Conservation (phyloP, 2,329 filamentous ascomycete species). For the Diplodia intermedia region DNA sequence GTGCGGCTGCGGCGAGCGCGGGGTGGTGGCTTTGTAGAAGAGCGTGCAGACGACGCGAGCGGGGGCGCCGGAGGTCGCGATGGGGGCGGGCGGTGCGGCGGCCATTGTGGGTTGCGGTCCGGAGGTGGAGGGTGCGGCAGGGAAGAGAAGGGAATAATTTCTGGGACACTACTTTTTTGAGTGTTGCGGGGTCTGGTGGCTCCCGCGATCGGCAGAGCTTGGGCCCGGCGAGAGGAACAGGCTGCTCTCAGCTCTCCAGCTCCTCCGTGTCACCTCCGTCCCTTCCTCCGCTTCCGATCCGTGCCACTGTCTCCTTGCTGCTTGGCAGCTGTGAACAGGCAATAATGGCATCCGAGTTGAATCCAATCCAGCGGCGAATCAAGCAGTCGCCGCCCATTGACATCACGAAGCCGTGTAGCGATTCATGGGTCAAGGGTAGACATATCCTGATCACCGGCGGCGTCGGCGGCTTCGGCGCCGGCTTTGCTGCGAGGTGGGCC, state of each 20-base stretch:
- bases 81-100: slow-evolving; percentile 8
- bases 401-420: slow-evolving; percentile 45
- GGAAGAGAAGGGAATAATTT: neutral
- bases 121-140: neutral
- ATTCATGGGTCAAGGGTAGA: slow-evolving; percentile 48
- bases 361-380: slow-evolving; percentile 35
- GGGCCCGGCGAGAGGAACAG: slow-evolving; percentile 2
- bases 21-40: slow-evolving; percentile 50
- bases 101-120: neutral
- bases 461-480: slow-evolving; percentile 50
- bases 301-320: neutral
- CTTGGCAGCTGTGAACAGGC: neutral
- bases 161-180: slow-evolving; percentile 14
- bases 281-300: slow-evolving; percentile 10
- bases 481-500: slow-evolving; percentile 49
- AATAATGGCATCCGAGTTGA: slow-evolving; percentile 39
- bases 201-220: slow-evolving; percentile 17
- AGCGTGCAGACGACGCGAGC: slow-evolving; percentile 46
- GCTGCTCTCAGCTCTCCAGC: neutral
- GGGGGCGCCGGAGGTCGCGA: slow-evolving; percentile 20
- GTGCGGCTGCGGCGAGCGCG: slow-evolving; percentile 41
- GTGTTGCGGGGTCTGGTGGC: neutral
- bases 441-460: slow-evolving; percentile 50
- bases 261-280: slow-evolving; percentile 18
- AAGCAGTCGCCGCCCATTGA: slow-evolving; percentile 50